Percentiles rank a stretch among this genome's conserved stretches.
These are phyloP conservation scores for Sherardia arvensis DNA, from an alignment of 257 asterid species.

Conservation along the genomic window DNA sequence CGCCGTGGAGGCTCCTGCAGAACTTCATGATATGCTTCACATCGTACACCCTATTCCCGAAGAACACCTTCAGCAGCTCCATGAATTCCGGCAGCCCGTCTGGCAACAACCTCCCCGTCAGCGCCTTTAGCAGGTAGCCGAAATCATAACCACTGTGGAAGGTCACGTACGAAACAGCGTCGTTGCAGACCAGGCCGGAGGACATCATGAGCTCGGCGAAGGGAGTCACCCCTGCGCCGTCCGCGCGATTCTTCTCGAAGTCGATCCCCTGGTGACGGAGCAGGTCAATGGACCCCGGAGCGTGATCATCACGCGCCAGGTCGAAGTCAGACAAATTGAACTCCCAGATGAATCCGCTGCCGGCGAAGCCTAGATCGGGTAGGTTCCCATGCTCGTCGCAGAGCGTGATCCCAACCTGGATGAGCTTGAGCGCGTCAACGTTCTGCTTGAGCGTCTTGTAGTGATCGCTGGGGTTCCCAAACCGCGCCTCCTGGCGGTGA, in stretches of 20 bases:
- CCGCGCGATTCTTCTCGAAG: constrained; percentile 28
- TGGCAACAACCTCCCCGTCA: constrained; percentile 50
- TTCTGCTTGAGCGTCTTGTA: constrained; percentile 51
- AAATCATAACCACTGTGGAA: constrained; percentile 77
- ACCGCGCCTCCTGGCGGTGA: constrained; percentile 30
- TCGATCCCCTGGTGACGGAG: constrained; percentile 55
- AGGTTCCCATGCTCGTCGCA: constrained; percentile 53
- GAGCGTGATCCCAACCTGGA: constrained; percentile 75
- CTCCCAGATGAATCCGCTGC: constrained; percentile 52
- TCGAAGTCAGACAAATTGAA: constrained; percentile 66
- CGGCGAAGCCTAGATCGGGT: constrained; percentile 38
- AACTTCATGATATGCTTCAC: constrained; percentile 63
- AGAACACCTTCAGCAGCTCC: constrained; percentile 38
- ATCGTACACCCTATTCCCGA: constrained; percentile 64
- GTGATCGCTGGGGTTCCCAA: constrained; percentile 34
- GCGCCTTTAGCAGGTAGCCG: constrained; percentile 58
- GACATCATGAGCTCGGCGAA: constrained; percentile 67
- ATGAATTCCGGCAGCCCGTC: constrained; percentile 37
- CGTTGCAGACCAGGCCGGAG: constrained; percentile 60
- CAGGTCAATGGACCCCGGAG: constrained; percentile 51
- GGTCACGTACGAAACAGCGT: constrained; percentile 41
- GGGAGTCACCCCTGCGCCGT: constrained; percentile 34
- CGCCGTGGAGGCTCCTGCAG: constrained; percentile 61
- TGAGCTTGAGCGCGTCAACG: constrained; percentile 64
- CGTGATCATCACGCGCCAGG: constrained; percentile 38